Percentiles rank a stretch among this genome's conserved stretches.
Evolutionary conservation across 2,329 filamentous ascomycete genomes (phyloP).

Genomic region (Arthroderma sp.): DNA sequence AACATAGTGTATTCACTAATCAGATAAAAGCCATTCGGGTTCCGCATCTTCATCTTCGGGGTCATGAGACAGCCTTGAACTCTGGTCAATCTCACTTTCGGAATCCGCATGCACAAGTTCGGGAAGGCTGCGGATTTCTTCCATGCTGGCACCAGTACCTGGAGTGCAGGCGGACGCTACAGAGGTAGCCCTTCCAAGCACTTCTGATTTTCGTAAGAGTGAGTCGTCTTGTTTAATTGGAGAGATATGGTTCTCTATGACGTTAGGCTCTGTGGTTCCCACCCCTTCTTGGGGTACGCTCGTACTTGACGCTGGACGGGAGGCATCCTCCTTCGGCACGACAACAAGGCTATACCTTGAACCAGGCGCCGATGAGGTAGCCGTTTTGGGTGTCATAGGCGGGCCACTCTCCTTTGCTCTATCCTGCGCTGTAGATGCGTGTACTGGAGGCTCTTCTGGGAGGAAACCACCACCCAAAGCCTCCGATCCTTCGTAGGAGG

Average conservation of each 20-base stretch:
- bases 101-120: slow-evolving; percentile 14
- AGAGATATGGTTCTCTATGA: too few species aligned
- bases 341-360: slow-evolving; percentile 20
- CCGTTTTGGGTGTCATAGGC: too few species aligned
- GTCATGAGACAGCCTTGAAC: slow-evolving; percentile 46
- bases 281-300: too few species aligned
- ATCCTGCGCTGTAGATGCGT: not conserved
- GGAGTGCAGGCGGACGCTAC: too few species aligned
- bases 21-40: slow-evolving; percentile 46
- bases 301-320: too few species aligned
- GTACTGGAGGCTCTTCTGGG: slow-evolving; percentile 4
- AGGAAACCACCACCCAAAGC: slow-evolving; percentile 12
- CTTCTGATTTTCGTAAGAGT: too few species aligned
- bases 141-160: too few species aligned
- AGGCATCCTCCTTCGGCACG: slow-evolving; percentile 9
- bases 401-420: too few species aligned
- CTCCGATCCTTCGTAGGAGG: not conserved
- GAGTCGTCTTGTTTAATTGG: too few species aligned
- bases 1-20: slow-evolving; percentile 10
- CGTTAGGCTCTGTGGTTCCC: too few species aligned
- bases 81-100: slow-evolving; percentile 24
- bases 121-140: slow-evolving; percentile 1
- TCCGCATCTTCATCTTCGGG: slow-evolving; percentile 54
- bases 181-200: too few species aligned
- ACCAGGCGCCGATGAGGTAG: not conserved